Base-by-base conservation (phyloP, 805 yeast species). In the Yarrowia porcina region DNA sequence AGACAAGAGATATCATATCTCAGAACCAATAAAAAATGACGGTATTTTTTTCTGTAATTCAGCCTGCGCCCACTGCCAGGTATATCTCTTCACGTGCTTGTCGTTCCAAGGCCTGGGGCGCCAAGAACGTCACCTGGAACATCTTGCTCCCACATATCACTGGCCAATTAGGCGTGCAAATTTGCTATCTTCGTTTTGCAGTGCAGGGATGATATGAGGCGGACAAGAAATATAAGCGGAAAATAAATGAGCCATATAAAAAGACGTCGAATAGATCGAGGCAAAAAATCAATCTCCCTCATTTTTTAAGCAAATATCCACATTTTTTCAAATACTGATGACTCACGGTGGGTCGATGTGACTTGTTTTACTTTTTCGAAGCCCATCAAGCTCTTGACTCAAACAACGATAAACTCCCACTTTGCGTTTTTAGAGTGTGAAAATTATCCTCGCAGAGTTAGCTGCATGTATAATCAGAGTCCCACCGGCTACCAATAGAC, bases 121-220 rank as follows among this genome's bases (percentile, higher is more conserved):
- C 57, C 57, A 49, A 49, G 57, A 49, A 45, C 33, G 36, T 45
- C 52, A 45, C 36, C 35, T 45, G 36, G 52, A 45, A 45, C 52
- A 45, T 28, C 36, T 28, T 45, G 52, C 52, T 45, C 52, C 17
- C 44, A 52, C 44, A 52, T 52, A 52, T 52, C 59, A 33, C 59
- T 52, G 44, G 44, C 59, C 59, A 52, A 52, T 52, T 35, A 52
- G 57, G 33, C 44, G 59, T 36, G 44, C 44, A 52, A 36, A 52
- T 52, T 52, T 52, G 44, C 59, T 52, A 52, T 52, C 59, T 52
- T 52, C 42, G 59, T 25, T n/a, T n/a, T 52, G 59, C 44, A 49
- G 39, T 18, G 28, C 35, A 49, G 56, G 52, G 52, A 45, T 45
- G 52, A n/a, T n/a, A n/a, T n/a, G n/a, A n/a, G n/a, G n/a, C n/a